phyloP scores from a whole-genome alignment of 1,284 basidiomycete genomes.

The Irpex rosettiformis region DNA sequence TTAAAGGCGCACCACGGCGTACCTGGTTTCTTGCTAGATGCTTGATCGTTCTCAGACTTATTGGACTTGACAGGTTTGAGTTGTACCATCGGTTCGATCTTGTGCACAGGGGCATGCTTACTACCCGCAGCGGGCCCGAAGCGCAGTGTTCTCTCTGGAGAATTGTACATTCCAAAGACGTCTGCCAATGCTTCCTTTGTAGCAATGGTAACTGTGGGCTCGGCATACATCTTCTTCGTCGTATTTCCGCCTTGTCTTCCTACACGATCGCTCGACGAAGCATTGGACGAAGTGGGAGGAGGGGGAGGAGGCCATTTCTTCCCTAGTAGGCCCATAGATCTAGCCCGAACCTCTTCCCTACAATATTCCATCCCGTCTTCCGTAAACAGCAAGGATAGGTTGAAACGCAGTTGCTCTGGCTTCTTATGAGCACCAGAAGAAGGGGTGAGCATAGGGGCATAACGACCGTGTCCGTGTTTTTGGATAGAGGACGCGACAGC shows the following conservation, averaged over 20 bases:
- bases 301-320: slow-evolving; percentile 78
- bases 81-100: slow-evolving; percentile 44
- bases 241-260: not conserved
- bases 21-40: slow-evolving; percentile 10
- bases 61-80: slow-evolving; percentile 26
- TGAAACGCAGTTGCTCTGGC: slow-evolving; percentile 65
- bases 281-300: slow-evolving; percentile 35
- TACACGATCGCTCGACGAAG: slow-evolving; percentile 10
- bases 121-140: slow-evolving; percentile 46
- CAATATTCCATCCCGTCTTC: slow-evolving; percentile 68
- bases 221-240: slow-evolving; percentile 29
- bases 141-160: slow-evolving; percentile 72
- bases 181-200: slow-evolving; percentile 91
- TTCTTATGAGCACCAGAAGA: slow-evolving; percentile 57
- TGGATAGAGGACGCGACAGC: slow-evolving; percentile 1
- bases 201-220: slow-evolving; percentile 77
- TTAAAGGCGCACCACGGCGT: slow-evolving; percentile 8
- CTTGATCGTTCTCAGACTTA: slow-evolving; percentile 32
- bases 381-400: slow-evolving; percentile 65
- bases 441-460: slow-evolving; percentile 66
- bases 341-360: slow-evolving; percentile 71
- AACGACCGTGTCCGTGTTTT: slow-evolving; percentile 38
- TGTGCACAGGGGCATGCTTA: slow-evolving; percentile 67
- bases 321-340: slow-evolving; percentile 71
- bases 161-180: slow-evolving; percentile 92